Percentiles rank a stretch among this genome's conserved stretches.
phyloP scores from a whole-genome alignment of 225 moss, liverwort and hornwort genomes.

The Physcomitrium patens region DNA sequence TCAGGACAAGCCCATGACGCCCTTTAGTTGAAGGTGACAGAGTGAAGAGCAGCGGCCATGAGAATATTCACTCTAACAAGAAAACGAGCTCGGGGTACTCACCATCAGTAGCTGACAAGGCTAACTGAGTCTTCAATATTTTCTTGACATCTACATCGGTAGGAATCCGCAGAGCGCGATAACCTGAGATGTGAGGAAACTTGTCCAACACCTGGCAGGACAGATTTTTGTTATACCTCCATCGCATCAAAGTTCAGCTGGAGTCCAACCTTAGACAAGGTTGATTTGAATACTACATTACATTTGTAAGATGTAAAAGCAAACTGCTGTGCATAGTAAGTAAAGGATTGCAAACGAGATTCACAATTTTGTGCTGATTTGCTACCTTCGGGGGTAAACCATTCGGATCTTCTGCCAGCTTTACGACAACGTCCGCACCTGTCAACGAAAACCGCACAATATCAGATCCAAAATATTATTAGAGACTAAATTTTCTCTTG shows the following conservation, averaged over 20 bases:
- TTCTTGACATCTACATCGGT: slow-evolving; percentile 48
- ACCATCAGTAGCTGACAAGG: slow-evolving; percentile 66
- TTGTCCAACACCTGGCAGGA: slow-evolving; percentile 65
- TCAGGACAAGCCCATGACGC: slow-evolving; percentile 23
- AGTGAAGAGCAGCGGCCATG: slow-evolving; percentile 6
- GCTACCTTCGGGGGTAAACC: slow-evolving; percentile 62
- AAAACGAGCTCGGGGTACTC: slow-evolving; percentile 25
- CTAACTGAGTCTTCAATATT: slow-evolving; percentile 83
- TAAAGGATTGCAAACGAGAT: neutral
- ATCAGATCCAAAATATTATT: slow-evolving; percentile 19
- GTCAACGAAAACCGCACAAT: slow-evolving; percentile 15
- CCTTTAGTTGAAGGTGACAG: slow-evolving; percentile 23
- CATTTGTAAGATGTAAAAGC: slow-evolving; percentile 1
- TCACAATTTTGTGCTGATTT: neutral
- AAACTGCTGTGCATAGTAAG: neutral
- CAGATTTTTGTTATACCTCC: slow-evolving; percentile 8
- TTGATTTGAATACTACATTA: slow-evolving; percentile 15
- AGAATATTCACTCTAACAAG: neutral
- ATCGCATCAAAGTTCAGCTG: slow-evolving; percentile 10
- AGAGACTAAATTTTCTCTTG: slow-evolving; percentile 5
- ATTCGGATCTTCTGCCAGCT: slow-evolving; percentile 63
- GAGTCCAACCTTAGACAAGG: slow-evolving; percentile 2
- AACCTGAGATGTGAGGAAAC: slow-evolving; percentile 79
- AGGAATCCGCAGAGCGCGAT: slow-evolving; percentile 72
- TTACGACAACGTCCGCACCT: slow-evolving; percentile 64